A percentile compares a stretch with the other conserved stretches of the same genome.
phyloP scores from a whole-genome alignment of 1,284 basidiomycete genomes.

The Vanrija humicola region DNA sequence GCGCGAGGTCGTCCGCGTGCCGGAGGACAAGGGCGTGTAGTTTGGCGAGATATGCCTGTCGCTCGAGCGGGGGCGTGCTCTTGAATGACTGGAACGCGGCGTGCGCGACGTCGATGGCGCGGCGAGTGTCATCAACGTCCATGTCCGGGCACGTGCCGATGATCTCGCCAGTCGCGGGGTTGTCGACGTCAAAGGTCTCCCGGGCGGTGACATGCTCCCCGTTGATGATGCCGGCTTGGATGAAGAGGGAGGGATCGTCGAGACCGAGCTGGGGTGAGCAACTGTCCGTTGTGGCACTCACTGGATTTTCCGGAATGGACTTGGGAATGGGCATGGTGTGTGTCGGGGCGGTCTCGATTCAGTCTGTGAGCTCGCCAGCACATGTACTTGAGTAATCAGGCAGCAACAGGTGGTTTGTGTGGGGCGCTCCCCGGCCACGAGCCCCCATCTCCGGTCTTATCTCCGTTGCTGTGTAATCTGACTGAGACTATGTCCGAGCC shows the following conservation, averaged over 20 bases:
- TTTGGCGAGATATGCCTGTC: constrained; percentile 29
- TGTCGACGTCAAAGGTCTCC: constrained; percentile 69
- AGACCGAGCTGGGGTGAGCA: constrained; percentile 49
- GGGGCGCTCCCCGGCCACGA: too few species aligned
- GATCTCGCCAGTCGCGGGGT: constrained; percentile 75
- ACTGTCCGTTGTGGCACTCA: neutral
- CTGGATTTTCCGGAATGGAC: too few species aligned
- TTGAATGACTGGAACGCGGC: constrained; percentile 76
- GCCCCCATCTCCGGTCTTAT: too few species aligned
- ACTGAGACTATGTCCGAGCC: too few species aligned
- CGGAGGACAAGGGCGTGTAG: constrained; percentile 33
- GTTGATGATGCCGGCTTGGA: constrained; percentile 69
- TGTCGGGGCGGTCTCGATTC: too few species aligned
- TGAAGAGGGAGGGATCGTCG: constrained; percentile 69
- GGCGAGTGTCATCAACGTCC: constrained; percentile 71
- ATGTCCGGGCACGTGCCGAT: constrained; percentile 83
- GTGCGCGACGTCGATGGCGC: constrained; percentile 71
- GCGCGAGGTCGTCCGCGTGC: constrained; percentile 38
- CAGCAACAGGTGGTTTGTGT: too few species aligned
- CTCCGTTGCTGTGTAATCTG: too few species aligned
- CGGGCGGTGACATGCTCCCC: constrained; percentile 81
- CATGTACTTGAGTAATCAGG: too few species aligned
- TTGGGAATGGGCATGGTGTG: too few species aligned
- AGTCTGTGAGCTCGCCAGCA: too few species aligned
- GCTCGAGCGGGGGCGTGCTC: constrained; percentile 58